Percentiles rank a stretch among this genome's conserved stretches.
phyloP scores from a whole-genome alignment of 1,284 basidiomycete genomes.

The Psilocybe mexicana region DNA sequence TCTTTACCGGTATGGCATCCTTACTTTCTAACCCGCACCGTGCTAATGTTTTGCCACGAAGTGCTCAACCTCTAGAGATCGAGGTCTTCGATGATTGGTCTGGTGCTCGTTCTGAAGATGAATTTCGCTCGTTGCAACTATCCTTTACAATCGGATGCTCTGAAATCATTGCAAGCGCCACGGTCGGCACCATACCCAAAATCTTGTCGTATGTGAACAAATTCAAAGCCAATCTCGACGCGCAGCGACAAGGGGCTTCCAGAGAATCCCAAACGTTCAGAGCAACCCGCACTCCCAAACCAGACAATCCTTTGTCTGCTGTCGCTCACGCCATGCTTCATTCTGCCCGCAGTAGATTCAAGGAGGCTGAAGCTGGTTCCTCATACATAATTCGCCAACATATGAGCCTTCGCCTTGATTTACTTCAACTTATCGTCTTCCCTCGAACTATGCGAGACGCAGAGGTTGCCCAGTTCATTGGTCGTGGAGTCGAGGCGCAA shows the following conservation, averaged over 20 bases:
- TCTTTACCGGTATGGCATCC: constrained; percentile 67
- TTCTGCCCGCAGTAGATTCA: constrained; percentile 67
- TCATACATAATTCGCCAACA: constrained; percentile 68
- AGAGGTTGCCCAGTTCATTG: constrained; percentile 73
- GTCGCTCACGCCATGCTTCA: constrained; percentile 83
- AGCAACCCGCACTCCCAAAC: constrained; percentile 61
- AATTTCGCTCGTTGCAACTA: constrained; percentile 64
- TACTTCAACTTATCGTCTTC: constrained; percentile 69
- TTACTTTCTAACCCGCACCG: constrained; percentile 1
- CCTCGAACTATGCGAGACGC: constrained; percentile 73
- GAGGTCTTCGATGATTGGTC: constrained; percentile 86
- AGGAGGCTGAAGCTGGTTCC: constrained; percentile 59
- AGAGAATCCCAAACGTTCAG: constrained; percentile 75
- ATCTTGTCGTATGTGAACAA: constrained; percentile 71
- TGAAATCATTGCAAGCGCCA: constrained; percentile 69
- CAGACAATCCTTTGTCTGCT: constrained; percentile 76
- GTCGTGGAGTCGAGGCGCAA: constrained; percentile 63
- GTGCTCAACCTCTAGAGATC: constrained; percentile 77
- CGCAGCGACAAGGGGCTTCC: constrained; percentile 72
- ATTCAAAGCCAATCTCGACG: constrained; percentile 70
- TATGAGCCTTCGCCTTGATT: constrained; percentile 66
- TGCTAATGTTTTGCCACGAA: constrained; percentile 29
- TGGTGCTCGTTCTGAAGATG: constrained; percentile 43
- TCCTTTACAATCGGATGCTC: constrained; percentile 77
- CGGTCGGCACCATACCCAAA: constrained; percentile 74